Conservation (phyloP, 2,329 filamentous ascomycete species). For the Ascosphaera aggregata region DNA sequence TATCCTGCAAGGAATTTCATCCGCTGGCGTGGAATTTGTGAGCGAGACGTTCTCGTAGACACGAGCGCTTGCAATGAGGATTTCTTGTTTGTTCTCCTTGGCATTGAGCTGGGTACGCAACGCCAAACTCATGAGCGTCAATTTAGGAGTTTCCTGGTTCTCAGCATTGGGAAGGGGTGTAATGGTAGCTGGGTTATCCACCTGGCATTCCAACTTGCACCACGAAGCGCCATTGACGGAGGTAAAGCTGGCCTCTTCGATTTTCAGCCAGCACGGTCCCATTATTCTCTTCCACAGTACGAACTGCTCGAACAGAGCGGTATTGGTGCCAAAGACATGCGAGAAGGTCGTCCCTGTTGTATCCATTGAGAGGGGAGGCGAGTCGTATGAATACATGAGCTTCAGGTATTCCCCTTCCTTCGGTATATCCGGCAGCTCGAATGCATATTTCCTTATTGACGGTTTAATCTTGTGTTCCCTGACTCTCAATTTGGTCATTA, state of each 20-base stretch:
- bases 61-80: conserved; percentile 71
- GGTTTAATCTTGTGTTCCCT: conserved; percentile 84
- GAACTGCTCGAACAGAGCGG: conserved; percentile 89
- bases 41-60: conserved; percentile 81
- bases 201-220: conserved; percentile 83
- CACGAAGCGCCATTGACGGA: conserved; percentile 81
- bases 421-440: conserved; percentile 69
- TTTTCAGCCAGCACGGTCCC: conserved; percentile 94
- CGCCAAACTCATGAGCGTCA: conserved; percentile 90
- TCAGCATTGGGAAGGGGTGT: conserved; percentile 53
- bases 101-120: conserved; percentile 73
- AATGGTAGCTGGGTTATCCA: conserved; percentile 55
- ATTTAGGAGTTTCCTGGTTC: conserved; percentile 56
- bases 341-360: conserved; percentile 72
- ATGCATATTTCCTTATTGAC: conserved; percentile 79
- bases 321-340: conserved; percentile 81
- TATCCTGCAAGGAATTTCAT: conserved; percentile 69
- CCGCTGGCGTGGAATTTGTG: conserved; percentile 66
- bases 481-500: conserved; percentile 75
- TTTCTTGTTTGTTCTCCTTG: conserved; percentile 90
- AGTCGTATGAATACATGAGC: conserved; percentile 84
- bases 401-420: conserved; percentile 85
- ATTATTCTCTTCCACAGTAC: conserved; percentile 98
- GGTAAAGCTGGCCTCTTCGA: conserved; percentile 63
- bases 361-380: conserved; percentile 47